Base-by-base conservation (phyloP, 371 early-diverging fungal species). In the Homolaphlyctis polyrhiza region DNA sequence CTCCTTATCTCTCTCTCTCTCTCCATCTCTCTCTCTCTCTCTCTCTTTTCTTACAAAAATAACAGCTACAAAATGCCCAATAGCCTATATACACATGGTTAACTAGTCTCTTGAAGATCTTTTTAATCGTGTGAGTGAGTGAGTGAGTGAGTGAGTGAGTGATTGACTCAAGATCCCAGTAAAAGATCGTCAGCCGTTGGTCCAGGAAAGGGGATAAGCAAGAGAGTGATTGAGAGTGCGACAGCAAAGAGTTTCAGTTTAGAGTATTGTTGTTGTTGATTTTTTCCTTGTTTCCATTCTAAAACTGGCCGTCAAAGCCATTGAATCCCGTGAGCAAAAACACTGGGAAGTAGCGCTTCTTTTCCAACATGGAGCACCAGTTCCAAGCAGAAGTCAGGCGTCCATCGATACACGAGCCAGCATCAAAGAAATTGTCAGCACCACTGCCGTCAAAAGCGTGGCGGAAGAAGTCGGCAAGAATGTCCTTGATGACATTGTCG, bases 371-470 rank as follows among this genome's bases (percentile, higher is more conserved):
- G 28, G 92, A 91, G 79, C 96, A 96, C 97, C 96, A 97, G 73
- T 97, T 95, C 96, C 69, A 78, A 2, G 75, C 75, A 45, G 70
- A 70, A 4, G 96, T 97, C 63, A 97, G 71, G 43, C 98, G 81
- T 30, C 97, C 98, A 65, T 97, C 98, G 76, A 97, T 95, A 71
- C 98, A 97, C n/a, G 88, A 82, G 27, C 97, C 97, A 29, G 97
- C 97, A 65, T 94, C 90, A 75, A 91, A 94, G 66, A 91, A 95
- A 75, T 94, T 94, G 71, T 93, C 93, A 0, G 91, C 92, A 14
- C 98, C 98, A 35, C 92, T 91, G 0, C 98, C 98, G 74, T 97
- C 97, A 76, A 97, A 97, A 0, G 91, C 98, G 64, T 87, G 87
- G 33, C 91, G 79, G 86, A 97, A 97, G 69, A 97, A 97, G 68